Base-by-base conservation (phyloP, 2,329 filamentous ascomycete genomes). In the Xylaria sp. region DNA sequence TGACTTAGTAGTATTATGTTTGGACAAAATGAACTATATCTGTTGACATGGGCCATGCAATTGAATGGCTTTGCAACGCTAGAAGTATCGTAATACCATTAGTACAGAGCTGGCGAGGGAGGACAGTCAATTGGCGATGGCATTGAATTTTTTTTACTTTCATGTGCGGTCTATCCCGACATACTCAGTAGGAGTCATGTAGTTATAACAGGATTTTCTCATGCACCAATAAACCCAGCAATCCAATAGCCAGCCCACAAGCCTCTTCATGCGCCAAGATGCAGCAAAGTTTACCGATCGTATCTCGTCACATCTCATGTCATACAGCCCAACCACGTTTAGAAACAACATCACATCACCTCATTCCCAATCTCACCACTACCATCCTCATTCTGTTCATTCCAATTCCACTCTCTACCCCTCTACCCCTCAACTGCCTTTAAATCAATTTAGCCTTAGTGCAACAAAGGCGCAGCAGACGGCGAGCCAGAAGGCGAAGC, bases 401-500 rank as follows among this genome's bases (percentile, higher is more conserved):
- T 18, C 41, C 41, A 46, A 18, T 15, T 46, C 41, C 18, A 18
- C 7, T 37, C 41, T 13, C 3, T 4, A n/a, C 41, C 18, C 41
- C 18, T 13, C 0, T 4, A n/a, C 41, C 18, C 41, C 18, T n/a
- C 41, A n/a, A 37, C 46, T 34, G 23, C 13, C 28, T 3, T 28
- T 28, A 4, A 28, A 28, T 28, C 28, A 28, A 28, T 28, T 28
- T 28, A 15, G n/a, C 28, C n/a, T 2, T 23, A 34, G 34, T 20
- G 8, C 44, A 28, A 39, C 23, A 15, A n/a, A 34, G 46, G 25
- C 32, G 52, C 32, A 23, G 58, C 48, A 13, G 61, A 46, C 2
- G 62, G 62, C 25, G 51, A 13, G 1, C 32, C 46, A 12, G 60
- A 57, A 8, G 44, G 23, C 34, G 32, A 46, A 7, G 65, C 54